A percentile compares a stretch with the other conserved stretches of the same genome.
Conservation (phyloP, 495 filamentous ascomycete species). For the Podospora anserina region DNA sequence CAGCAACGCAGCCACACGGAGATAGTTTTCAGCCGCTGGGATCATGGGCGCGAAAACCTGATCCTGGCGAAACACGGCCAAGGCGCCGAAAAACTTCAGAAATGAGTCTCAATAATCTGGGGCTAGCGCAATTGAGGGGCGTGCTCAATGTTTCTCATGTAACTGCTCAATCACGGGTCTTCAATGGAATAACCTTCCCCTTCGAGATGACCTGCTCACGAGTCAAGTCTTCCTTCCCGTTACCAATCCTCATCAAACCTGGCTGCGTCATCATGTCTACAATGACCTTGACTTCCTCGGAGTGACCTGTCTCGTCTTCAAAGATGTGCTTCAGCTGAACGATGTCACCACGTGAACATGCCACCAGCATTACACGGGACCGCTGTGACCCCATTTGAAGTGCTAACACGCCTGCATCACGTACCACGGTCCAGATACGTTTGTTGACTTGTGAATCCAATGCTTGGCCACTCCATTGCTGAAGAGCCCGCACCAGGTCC, state of each 20-base stretch:
- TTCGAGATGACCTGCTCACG: background rate
- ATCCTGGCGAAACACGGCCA: no score
- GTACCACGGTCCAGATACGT: background rate
- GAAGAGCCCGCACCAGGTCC: background rate
- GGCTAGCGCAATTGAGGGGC: background rate
- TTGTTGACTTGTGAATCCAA: background rate
- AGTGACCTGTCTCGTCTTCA: background rate
- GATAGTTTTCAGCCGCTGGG: background rate
- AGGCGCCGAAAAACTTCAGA: background rate
- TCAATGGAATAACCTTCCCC: background rate
- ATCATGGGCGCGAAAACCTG: background rate
- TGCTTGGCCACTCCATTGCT: background rate
- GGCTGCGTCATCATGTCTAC: background rate
- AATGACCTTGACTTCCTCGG: background rate
- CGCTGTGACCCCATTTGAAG: slow-evolving; percentile 1
- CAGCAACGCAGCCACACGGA: background rate
- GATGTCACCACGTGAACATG: background rate
- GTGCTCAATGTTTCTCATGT: background rate
- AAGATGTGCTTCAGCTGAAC: background rate
- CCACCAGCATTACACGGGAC: background rate
- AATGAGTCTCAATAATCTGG: background rate
- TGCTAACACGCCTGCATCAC: background rate
- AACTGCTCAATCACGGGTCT: background rate
- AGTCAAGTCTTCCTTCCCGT: background rate
- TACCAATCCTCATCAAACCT: background rate